Conservation (phyloP, 345 rosid species). For the Noccaea bulbosa region DNA sequence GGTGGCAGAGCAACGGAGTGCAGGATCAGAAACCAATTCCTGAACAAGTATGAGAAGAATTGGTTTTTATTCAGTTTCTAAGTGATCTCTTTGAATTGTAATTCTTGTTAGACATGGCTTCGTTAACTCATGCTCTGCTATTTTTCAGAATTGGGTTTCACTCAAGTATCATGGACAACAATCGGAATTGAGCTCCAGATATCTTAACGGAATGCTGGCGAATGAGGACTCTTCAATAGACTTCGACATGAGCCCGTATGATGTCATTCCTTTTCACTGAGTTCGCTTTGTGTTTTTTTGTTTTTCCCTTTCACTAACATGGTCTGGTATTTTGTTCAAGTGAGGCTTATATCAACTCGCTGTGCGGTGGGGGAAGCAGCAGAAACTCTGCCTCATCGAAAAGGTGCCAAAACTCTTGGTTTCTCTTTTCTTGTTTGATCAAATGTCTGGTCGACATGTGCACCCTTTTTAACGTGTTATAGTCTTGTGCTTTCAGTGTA, state of each 20-base stretch:
- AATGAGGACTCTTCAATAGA: conserved; percentile 56
- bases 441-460: too few relatives aligned
- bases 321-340: conserved; percentile 47
- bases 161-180: conserved; percentile 76
- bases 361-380: conserved; percentile 63
- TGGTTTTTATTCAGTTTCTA: conserved; percentile 13
- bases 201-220: conserved; percentile 63
- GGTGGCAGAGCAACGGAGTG: conserved; percentile 55
- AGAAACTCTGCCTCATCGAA: conserved; percentile 46
- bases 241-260: conserved; percentile 77
- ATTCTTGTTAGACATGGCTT: too few relatives aligned
- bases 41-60: conserved; percentile 58
- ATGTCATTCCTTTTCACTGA: conserved; percentile 19
- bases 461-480: not conserved
- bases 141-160: conserved; percentile 66
- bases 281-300: conserved; percentile 7
- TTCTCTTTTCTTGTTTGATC: not conserved
- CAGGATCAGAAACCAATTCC: conserved; percentile 53
- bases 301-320: conserved; percentile 2
- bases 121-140: conserved; percentile 21
- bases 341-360: conserved; percentile 62
- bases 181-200: conserved; percentile 64
- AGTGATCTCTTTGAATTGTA: too few relatives aligned
- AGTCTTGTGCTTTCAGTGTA: conserved; percentile 55
- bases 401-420: conserved; percentile 54